phyloP scores from a whole-genome alignment of 2,329 filamentous ascomycete species.

The Hymenoscyphus occultus region DNA sequence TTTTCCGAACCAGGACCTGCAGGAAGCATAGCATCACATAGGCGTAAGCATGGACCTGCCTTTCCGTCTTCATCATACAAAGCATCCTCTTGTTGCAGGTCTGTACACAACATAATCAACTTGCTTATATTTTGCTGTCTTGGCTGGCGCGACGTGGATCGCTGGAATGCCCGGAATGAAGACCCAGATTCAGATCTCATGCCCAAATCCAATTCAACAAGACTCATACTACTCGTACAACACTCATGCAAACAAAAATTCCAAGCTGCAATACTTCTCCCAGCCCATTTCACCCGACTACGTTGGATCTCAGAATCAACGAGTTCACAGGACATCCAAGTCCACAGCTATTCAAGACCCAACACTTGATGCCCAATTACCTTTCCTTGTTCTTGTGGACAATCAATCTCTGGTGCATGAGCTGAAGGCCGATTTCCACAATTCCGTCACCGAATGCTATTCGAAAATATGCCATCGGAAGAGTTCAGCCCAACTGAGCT shows the following conservation, averaged over 20 bases:
- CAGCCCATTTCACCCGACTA: neutral
- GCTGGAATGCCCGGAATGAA: neutral
- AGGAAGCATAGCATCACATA: neutral
- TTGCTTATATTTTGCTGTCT: neutral
- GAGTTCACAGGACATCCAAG: neutral
- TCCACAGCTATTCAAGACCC: neutral
- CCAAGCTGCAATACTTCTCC: constrained; percentile 1
- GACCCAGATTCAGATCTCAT: neutral
- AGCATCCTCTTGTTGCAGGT: neutral
- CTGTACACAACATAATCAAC: neutral
- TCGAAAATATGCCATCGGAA: too few relatives aligned
- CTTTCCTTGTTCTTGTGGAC: neutral
- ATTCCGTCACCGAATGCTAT: neutral
- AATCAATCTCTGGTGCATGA: neutral
- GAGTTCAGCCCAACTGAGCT: too few relatives aligned
- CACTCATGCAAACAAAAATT: neutral
- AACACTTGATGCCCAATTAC: neutral
- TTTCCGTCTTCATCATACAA: neutral
- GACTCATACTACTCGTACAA: neutral
- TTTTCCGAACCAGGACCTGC: neutral
- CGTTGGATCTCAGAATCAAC: neutral
- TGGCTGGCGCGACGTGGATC: constrained; percentile 9
- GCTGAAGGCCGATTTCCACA: neutral
- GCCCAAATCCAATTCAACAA: constrained; percentile 9
- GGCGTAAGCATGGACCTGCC: neutral